Evolutionary conservation across 2,329 filamentous ascomycete species (phyloP).

Genomic region (Aspergillus sp.): DNA sequence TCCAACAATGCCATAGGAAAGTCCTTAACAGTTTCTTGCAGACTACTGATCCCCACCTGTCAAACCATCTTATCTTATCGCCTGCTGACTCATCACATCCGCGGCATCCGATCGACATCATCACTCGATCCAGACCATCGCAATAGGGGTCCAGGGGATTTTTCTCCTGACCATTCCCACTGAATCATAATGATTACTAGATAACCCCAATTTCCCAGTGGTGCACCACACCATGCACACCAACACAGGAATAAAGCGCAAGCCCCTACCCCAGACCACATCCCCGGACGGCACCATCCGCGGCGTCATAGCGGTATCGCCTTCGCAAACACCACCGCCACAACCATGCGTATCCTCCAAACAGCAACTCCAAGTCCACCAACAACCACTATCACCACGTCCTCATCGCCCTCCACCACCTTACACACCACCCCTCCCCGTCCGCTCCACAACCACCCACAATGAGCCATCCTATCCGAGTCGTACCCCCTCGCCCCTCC

Average conservation of each 20-base stretch:
- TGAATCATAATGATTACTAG: not conserved
- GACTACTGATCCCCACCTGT: not conserved
- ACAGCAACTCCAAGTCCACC: not conserved
- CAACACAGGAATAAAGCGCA: not conserved
- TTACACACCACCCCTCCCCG: not conserved
- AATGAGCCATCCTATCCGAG: not conserved
- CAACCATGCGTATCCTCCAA: not conserved
- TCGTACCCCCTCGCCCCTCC: constrained; percentile 10
- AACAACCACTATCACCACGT: not conserved
- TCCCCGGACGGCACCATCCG: not conserved
- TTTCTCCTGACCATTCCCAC: not conserved
- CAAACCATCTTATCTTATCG: constrained; percentile 1
- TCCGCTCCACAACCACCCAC: not conserved
- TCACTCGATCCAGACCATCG: not conserved
- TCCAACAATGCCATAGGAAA: no score
- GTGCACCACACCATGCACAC: not conserved
- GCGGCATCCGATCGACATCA: constrained; percentile 2
- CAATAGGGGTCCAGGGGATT: not conserved
- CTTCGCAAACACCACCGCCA: not conserved
- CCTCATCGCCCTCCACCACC: not conserved
- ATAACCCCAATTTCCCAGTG: not conserved
- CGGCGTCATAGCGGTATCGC: not conserved
- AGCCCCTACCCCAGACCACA: not conserved
- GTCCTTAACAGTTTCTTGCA: not conserved
- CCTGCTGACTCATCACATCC: not conserved